Evolutionary conservation across 192 early-diverging fungal genomes (phyloP), one percentile per base, ranked within the genome.

Genomic region (Coemansia sp.): DNA sequence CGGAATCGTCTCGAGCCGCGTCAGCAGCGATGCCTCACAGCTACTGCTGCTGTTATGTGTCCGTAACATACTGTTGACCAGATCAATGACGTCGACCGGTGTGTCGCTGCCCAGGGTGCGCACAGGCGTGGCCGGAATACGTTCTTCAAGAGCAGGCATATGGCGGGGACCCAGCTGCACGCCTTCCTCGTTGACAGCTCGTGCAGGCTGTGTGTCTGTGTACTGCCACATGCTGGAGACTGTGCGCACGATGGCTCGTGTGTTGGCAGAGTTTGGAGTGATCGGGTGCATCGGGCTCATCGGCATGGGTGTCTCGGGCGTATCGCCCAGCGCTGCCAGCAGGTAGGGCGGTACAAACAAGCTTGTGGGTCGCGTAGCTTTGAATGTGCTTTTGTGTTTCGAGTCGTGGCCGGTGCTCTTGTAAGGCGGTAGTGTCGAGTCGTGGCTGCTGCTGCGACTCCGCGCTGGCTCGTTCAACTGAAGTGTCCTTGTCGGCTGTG

Each of bases 371-470:
- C 74, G 74, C 48, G 63, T 8, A 34, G 7, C 31, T 34, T 34
- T 34, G 31, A 8, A 8, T 8, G 31, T 1, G 31, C 31, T 34
- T 34, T 34, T 34, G 31, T 34, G 56, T 5, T 38, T 15, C 52
- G 66, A 66, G 47, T 69, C 75, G 15, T 71, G 61, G 74, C 61
- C 66, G 51, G 31, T 72, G 66, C 63, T 69, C 34, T 70, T 71
- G 48, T 34, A 23, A 51, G 28, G 12, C 18, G 61, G 65, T 8
- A 60, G 56, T 5, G 47, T 15, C 52, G 66, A 66, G 52, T 69
- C 75, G 8, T 71, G 65, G 74, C 64, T 70, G 66, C 63, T 69
- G 50, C 75, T 71, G 48, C 75, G 73, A 8, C 48, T 62, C 48
- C 75, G 66, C 31, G 38, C 21, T 6, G 56, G 9, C 15, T 6